Base-by-base conservation (phyloP, 106 monocot species). In the Platanthera zijinensis region DNA sequence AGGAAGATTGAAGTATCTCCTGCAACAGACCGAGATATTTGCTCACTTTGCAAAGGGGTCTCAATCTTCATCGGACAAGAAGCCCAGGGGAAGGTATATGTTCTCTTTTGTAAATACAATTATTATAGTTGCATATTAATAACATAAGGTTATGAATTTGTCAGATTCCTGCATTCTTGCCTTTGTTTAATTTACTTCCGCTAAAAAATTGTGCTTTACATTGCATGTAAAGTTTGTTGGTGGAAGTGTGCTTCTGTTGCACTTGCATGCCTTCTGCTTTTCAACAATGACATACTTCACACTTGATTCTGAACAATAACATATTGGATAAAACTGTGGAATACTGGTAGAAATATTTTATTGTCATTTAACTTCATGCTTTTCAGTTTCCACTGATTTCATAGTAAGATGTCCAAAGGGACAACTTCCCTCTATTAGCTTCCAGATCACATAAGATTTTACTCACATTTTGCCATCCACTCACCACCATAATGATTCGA, bases 11-110 rank as follows among this genome's bases (percentile, higher is more conserved):
- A 85, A 89, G 50, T 92, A 92, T 81, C 82, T 92, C 18, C 80
- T 92, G 14, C 89, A 92, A 69, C 92, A 92, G 69, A 89, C 92
- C 71, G 92, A 89, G 74, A 85, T 92, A 80, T 92, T 92, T 85
- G 75, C 92, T 66, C 92, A 92, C 79, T 92, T 92, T 83, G 92
- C 92, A 0, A 89, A 92, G 77, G 89, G 89, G 48, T 80, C 50
- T 64, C 89, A 92, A 79, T 75, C 92, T 70, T 83, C 80, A 52
- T 50, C 52, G 10, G 84, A 89, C 59, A 87, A 87, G 75, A 89
- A 84, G 50, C 82, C 85, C 10, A 77, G 80, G 76, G 89, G 89
- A 84, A 92, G 87, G 92, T 90, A 84, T 39, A 73, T 72, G 51
- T 73, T 75, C 5, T 69, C 17, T 45, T 30, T 32, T 50, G 10